A percentile compares a stretch with the other conserved stretches of the same genome.
phyloP scores from a whole-genome alignment of 2,329 filamentous ascomycete genomes.

The Xylariaceae sp. region DNA sequence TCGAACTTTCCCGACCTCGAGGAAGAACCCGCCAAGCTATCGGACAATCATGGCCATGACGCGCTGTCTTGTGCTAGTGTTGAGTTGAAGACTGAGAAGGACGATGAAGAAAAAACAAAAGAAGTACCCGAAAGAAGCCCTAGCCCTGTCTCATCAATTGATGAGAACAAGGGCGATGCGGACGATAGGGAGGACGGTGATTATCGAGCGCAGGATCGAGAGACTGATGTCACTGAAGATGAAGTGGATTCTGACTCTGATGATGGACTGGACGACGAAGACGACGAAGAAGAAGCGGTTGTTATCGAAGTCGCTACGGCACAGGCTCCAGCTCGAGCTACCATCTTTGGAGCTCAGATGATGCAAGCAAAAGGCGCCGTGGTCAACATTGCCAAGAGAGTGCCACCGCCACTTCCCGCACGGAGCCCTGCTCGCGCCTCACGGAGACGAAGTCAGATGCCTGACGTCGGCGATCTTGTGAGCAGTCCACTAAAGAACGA shows the following conservation, averaged over 20 bases:
- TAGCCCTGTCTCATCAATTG: slow-evolving; percentile 2
- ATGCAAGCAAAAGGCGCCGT: slow-evolving; percentile 70
- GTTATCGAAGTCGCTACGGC: slow-evolving; percentile 62
- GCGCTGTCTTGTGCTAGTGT: not conserved
- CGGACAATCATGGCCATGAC: slow-evolving; percentile 20
- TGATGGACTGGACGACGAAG: slow-evolving; percentile 46
- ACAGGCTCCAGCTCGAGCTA: slow-evolving; percentile 51
- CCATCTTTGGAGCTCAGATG: slow-evolving; percentile 57
- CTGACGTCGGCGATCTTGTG: slow-evolving; percentile 48
- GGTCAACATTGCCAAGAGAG: slow-evolving; percentile 77
- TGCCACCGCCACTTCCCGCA: slow-evolving; percentile 70
- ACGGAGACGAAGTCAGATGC: slow-evolving; percentile 51
- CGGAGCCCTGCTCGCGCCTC: slow-evolving; percentile 66
- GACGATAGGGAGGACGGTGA: slow-evolving; percentile 15
- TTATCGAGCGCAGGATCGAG: slow-evolving; percentile 30
- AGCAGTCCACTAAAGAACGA: slow-evolving; percentile 48
- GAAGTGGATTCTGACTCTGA: slow-evolving; percentile 31
- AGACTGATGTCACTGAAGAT: slow-evolving; percentile 33
- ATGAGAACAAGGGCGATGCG: slow-evolving; percentile 10
- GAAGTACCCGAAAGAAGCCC: slow-evolving; percentile 4
- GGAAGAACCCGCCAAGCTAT: slow-evolving; percentile 21
- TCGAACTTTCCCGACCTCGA: slow-evolving; percentile 39
- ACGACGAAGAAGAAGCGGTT: slow-evolving; percentile 57
- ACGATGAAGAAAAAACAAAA: not conserved
- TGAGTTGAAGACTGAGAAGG: not conserved